Evolutionary conservation across 257 asterid species (phyloP).

Genomic region (Dorcoceras hygrometricum): DNA sequence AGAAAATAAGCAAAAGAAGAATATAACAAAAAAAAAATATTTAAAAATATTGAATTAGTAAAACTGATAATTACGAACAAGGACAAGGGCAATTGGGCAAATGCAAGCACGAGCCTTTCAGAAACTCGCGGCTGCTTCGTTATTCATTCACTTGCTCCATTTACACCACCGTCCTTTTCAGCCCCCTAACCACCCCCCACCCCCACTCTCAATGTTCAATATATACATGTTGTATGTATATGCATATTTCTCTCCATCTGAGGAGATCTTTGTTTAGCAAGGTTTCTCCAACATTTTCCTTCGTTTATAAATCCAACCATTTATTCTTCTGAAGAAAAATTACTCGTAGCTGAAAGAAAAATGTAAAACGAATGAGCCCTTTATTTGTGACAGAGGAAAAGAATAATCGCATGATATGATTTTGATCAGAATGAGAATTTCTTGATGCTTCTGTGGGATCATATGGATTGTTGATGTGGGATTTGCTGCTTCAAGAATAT

Average conservation of each 20-base stretch:
- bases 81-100: constrained; percentile 14
- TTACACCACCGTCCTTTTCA: constrained; percentile 25
- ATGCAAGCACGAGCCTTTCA: constrained; percentile 17
- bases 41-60: no score
- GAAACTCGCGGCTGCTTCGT: constrained; percentile 22
- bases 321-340: not conserved
- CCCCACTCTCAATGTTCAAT: constrained; percentile 24
- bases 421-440: constrained; percentile 28
- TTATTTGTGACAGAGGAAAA: constrained; percentile 22
- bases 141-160: constrained; percentile 41
- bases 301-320: constrained; percentile 15
- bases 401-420: constrained; percentile 21
- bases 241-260: constrained; percentile 7
- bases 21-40: no score
- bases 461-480: constrained; percentile 28
- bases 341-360: constrained; percentile 14
- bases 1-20: no score
- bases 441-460: constrained; percentile 28
- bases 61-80: constrained; percentile 1
- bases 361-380: constrained; percentile 19
- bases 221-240: constrained; percentile 19
- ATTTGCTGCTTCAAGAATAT: constrained; percentile 24
- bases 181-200: constrained; percentile 25
- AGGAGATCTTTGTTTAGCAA: constrained; percentile 30
- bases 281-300: constrained; percentile 33